Evolutionary conservation across 2,329 filamentous ascomycete species (phyloP).

Genomic region (Neonectria coccinea): DNA sequence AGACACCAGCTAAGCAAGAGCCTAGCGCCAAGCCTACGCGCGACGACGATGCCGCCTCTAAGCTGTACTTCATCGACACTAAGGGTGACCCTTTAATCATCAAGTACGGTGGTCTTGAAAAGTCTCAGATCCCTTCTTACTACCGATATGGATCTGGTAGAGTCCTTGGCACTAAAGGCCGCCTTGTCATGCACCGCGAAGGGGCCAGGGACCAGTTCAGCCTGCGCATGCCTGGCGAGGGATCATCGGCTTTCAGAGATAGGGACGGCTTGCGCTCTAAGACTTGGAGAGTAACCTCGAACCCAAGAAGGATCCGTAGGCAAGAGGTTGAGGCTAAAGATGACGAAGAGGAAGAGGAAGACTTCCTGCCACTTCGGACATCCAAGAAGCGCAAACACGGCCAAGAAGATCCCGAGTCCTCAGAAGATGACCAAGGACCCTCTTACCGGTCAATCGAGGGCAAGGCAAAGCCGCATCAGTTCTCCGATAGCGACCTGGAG

Average conservation of each 20-base stretch:
- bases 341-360: constrained; percentile 50
- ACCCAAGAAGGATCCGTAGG: constrained; percentile 55
- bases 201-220: constrained; percentile 68
- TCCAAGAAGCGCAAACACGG: constrained; percentile 58
- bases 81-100: constrained; percentile 82
- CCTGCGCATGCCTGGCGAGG: constrained; percentile 59
- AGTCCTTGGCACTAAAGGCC: constrained; percentile 73
- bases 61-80: constrained; percentile 72
- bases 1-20: constrained; percentile 23
- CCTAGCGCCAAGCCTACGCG: constrained; percentile 15
- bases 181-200: constrained; percentile 75
- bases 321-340: constrained; percentile 39
- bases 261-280: constrained; percentile 62
- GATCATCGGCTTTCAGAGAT: constrained; percentile 48
- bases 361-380: constrained; percentile 61
- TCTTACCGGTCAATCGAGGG: constrained; percentile 75
- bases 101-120: constrained; percentile 79
- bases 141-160: constrained; percentile 74
- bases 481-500: constrained; percentile 62
- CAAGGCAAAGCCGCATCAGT: constrained; percentile 64
- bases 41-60: constrained; percentile 34
- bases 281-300: constrained; percentile 52
- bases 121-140: constrained; percentile 78
- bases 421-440: constrained; percentile 61
- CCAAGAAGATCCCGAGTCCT: constrained; percentile 51